Base-by-base conservation (phyloP, 2,329 filamentous ascomycete genomes). In the Furcasterigmium sp. region DNA sequence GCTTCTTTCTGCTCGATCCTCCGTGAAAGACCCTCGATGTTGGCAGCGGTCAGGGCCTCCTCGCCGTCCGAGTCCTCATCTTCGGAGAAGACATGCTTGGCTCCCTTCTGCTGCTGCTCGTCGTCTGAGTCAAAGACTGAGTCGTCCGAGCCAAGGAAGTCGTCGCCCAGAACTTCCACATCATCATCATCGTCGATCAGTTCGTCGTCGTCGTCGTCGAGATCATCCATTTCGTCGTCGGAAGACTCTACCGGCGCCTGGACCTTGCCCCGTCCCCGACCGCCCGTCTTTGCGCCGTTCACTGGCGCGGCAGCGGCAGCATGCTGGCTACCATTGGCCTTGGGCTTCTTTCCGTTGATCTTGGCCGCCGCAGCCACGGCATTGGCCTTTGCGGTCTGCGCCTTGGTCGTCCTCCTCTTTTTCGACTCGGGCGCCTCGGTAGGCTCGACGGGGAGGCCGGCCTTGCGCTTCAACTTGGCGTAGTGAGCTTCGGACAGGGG, bases 1-100 rank as follows among this genome's bases (percentile, higher is more conserved):
- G 86, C 85, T 58, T 78, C 72, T 59, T 93, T 73, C 56, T 79
- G 73, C 61, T 98, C 91, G 45, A 98, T 68, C 63, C 90, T 91
- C 54, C 82, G 77, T 43, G 91, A 91, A 44, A 98, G 71, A 46
- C 93, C 93, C 56, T 85, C 93, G 50, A 98, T 97, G 64, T 98
- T 98, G 49, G 93, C 93, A 2, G 91, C 91, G 41, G 89, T 98
- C 53, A 98, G 76, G 61, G 84, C 85, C 67, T 96, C 91, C 66
- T 95, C 89, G 5, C 82, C 84, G 55, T 94, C 89, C 1, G 86
- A 91, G 51, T 91, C 87, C 54, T 94, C 90, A 58, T 97, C 91
- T 51, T 97, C 93, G 0, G 93, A 97, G 73, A 95, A 98, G 73
- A 95, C 88, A 51, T 84, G 80, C 56, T 76, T 69, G 23, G 23